Evolutionary conservation across 371 early-diverging fungal species (phyloP).

Genomic region (Mucor circinelloides): DNA sequence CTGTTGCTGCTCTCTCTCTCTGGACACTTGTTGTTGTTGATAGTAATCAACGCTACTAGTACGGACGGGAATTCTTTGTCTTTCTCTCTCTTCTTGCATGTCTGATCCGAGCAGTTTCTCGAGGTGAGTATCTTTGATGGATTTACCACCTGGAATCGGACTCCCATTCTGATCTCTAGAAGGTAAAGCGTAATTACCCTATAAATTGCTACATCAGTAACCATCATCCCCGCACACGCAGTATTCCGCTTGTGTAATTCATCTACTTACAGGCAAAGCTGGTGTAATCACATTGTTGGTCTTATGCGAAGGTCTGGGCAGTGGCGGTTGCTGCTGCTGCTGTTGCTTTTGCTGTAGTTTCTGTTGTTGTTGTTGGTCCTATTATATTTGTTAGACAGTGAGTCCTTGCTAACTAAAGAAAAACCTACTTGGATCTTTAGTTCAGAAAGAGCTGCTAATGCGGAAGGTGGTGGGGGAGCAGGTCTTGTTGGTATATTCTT

Average conservation of each 20-base stretch:
- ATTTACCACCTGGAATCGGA: slow-evolving; percentile 6
- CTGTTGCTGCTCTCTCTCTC: slow-evolving; percentile 25
- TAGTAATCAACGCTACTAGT: slow-evolving; percentile 11
- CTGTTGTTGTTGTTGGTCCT: neutral
- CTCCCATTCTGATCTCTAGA: slow-evolving; percentile 20
- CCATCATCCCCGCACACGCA: neutral
- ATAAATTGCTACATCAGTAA: neutral
- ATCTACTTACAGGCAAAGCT: slow-evolving; percentile 11
- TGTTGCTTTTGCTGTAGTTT: neutral
- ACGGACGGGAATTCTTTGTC: slow-evolving; percentile 2
- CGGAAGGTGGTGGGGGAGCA: slow-evolving; percentile 26
- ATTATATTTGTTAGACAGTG: neutral
- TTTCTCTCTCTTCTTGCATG: neutral
- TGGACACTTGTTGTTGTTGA: slow-evolving; percentile 3
- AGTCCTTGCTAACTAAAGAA: neutral
- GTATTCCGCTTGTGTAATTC: neutral
- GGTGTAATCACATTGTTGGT: slow-evolving; percentile 9
- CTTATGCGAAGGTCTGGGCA: slow-evolving; percentile 14
- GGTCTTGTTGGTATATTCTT: slow-evolving; percentile 23
- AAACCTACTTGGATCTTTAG: slow-evolving; percentile 9
- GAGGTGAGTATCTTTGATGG: neutral
- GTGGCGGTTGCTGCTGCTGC: neutral
- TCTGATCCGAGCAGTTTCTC: neutral
- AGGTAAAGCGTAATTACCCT: slow-evolving; percentile 18
- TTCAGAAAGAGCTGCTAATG: slow-evolving; percentile 13